Evolutionary conservation across 257 asterid genomes (phyloP), one percentile per base, ranked within the genome.

Genomic region (Coffea eugenioides): DNA sequence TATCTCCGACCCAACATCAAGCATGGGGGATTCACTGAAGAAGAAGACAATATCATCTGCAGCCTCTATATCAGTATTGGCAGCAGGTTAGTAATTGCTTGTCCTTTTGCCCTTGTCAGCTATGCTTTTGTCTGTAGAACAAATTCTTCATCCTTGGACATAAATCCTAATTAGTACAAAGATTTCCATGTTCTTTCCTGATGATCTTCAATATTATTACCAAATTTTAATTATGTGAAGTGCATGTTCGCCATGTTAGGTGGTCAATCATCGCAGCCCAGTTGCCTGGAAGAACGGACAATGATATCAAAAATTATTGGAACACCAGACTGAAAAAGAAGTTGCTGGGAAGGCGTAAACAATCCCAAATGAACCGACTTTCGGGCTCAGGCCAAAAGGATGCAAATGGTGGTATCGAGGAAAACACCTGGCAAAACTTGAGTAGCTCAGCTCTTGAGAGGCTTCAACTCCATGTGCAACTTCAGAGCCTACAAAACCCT

Each of bases 221-320:
- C 23, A 3, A 45, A 21, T 25, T 69, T 77, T n/a, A 48, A 75
- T 77, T 73, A 14, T 49, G 62, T 39, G 6, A 65, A 62, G 43
- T 13, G 8, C 13, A 20, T 61, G 54, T 56, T 51, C 43, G 21
- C 34, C 16, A 27, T 56, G 62, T 68, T 76, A 85, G 99, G 88
- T 93, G 99, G 99, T 95, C 99, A 1, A 91, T 95, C 80, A 95
- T 95, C 71, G 99, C 99, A 73, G 99, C 99, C 8, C 99, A 95
- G 77, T 82, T 95, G 52, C 98, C 98, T 0, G 98, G 98, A 80
- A 93, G 98, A 83, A 94, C 98, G 2, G 98, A 94, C 16, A 94
- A 94, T 8, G 98, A 94, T 76, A 95, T 95, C 85, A 95, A 95
- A 85, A 95, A 95, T 82, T 95, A 95, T 77, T 95, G 99, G 99